A percentile compares a stretch with the other conserved stretches of the same genome.
Evolutionary conservation across 345 rosid species (phyloP).

Genomic region (Ricinus communis): DNA sequence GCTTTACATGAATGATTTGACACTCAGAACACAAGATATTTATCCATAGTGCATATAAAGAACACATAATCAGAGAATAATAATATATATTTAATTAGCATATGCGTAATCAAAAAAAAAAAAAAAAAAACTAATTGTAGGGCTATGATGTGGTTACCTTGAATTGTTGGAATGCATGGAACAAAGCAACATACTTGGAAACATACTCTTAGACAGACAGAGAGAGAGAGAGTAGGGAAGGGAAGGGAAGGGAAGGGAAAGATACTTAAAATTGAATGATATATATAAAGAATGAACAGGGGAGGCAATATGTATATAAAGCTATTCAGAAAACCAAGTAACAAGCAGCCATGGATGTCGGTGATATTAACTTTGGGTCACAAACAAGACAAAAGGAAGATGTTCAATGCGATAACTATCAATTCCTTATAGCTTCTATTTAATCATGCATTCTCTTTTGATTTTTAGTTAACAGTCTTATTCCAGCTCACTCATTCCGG

Average conservation of each 20-base stretch:
- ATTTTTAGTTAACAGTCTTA: background rate
- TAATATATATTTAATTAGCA: too few relatives aligned
- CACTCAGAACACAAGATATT: too few relatives aligned
- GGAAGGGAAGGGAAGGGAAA: background rate
- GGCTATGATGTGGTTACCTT: too few relatives aligned
- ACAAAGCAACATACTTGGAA: slow-evolving; percentile 52
- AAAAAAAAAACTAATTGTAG: too few relatives aligned
- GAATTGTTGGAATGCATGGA: slow-evolving; percentile 45
- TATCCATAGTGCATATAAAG: too few relatives aligned
- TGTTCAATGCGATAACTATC: slow-evolving; percentile 16
- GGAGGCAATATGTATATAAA: too few relatives aligned
- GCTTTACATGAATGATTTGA: too few relatives aligned
- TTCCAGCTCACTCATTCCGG: slow-evolving; percentile 1
- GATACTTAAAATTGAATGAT: too few relatives aligned
- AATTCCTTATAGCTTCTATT: background rate
- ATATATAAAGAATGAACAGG: background rate
- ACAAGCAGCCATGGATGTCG: too few relatives aligned
- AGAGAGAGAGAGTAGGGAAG: background rate
- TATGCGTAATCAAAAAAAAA: too few relatives aligned
- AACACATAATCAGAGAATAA: too few relatives aligned
- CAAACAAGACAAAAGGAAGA: slow-evolving; percentile 13
- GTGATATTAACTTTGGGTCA: background rate
- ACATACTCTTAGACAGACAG: slow-evolving; percentile 31
- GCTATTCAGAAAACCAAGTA: too few relatives aligned
- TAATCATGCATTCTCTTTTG: background rate